Base-by-base conservation (phyloP, 2,329 filamentous ascomycete species). In the Colletotrichum orchidophilum region DNA sequence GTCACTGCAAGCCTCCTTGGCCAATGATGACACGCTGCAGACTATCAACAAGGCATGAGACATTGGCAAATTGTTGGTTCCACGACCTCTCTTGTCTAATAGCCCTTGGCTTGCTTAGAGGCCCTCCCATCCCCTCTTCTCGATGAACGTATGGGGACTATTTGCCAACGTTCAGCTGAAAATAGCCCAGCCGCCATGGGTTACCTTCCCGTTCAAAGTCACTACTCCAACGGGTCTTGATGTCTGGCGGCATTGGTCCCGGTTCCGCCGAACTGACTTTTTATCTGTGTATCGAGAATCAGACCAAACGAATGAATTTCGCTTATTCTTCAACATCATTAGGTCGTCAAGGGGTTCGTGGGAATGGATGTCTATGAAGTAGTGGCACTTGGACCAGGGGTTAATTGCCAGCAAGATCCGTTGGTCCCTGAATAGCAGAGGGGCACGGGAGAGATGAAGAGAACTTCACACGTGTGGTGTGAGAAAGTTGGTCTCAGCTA, bases 1-100 rank as follows among this genome's bases (percentile, higher is more conserved):
- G 5, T 18, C 18, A 42, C 39, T n/a, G 21, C 52, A 68, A 27
- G 39, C 21, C 55, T 42, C n/a, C 39, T 42, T 11, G 13, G 29
- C 55, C 63, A 57, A 50, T 63, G 39, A 57, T 61, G 35, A 9
- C 13, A 70, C 26, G 55, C 55, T 66, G 66, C 54, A 60, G 52
- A 26, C 33, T 24, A 53, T 4, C 29, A 21, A 39, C 15, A 59
- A 12, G 57, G 26, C 26, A 31, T n/a, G 5, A 49, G 60, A 31
- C 49, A 59, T 31, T 18, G 18, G 63, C n/a, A 33, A 53, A 24
- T 13, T 15, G 2, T n/a, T 12, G 55, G 2, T 26, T 58, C 3
- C 18, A 8, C 18, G 33, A 18, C 21, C 33, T 27, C 24, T 42
- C 26, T 15, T 24, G n/a, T 13, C 6, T 29, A 29, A 8, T 54